Evolutionary conservation across 179 eudicot species (phyloP).

Genomic region (Carnegiea gigantea): DNA sequence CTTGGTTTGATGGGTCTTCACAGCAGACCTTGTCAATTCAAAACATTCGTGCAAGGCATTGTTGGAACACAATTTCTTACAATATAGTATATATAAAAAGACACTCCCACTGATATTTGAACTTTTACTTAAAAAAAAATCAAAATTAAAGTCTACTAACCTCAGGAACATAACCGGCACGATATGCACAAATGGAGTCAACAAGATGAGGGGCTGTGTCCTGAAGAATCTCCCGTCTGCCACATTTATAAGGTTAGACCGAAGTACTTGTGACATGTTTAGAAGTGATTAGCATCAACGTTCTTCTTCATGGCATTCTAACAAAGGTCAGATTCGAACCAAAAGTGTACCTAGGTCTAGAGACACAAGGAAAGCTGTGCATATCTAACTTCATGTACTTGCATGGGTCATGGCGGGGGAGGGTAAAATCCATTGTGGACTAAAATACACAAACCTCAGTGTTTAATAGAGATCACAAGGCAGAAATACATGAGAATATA

Average conservation of each 20-base stretch:
- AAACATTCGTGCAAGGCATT: neutral
- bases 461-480: neutral
- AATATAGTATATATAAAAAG: neutral
- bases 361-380: slow-evolving; percentile 1
- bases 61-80: neutral
- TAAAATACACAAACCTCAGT: neutral
- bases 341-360: slow-evolving; percentile 8
- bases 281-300: neutral
- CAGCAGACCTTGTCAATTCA: neutral
- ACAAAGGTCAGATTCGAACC: neutral
- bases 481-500: neutral
- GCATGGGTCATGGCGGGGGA: neutral
- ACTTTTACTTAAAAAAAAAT: neutral
- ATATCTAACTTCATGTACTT: neutral
- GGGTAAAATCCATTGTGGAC: neutral
- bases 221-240: slow-evolving; percentile 89
- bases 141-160: slow-evolving; percentile 34
- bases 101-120: neutral
- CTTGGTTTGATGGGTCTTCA: neutral
- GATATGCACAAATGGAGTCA: slow-evolving; percentile 73
- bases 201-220: slow-evolving; percentile 75
- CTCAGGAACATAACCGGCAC: slow-evolving; percentile 89
- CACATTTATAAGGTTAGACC: slow-evolving; percentile 22
- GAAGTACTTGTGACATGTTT: neutral
- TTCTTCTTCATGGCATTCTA: neutral